Evolutionary conservation across 805 yeast species (phyloP), one percentile per base, ranked within the genome.

Genomic region (Barnettozyma sucrosica): DNA sequence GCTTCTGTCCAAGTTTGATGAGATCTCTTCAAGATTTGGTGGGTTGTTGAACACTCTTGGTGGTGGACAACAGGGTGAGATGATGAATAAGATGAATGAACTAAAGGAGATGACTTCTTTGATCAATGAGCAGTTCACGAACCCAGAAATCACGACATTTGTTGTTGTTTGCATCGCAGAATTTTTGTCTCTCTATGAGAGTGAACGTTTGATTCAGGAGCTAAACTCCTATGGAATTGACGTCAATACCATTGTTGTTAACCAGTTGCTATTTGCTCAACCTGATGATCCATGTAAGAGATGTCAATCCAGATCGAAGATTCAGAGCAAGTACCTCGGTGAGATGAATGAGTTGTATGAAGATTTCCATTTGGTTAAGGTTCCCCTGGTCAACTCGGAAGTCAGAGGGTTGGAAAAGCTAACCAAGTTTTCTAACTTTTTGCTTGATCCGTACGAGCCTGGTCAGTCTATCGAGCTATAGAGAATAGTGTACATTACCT

Each of bases 131-230:
- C 99, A 93, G 66, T 93, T 93, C 72, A 89, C 95, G 57, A 82
- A 93, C 66, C 97, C 99, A 3, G 97, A 93, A 52, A 73, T 93
- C 61, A 93, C 99, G 18, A 93, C 99, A 0, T 86, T 86, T 60
- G 86, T 93, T 28, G 93, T 97, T 70, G 99, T 93, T 39, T 93
- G 99, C 69, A 93, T 93, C 55, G 89, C 97, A 43, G 99, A 93
- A 71, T 93, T 93, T 69, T 75, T 93, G 63, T 90, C 98, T 2
- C 74, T 93, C 42, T 93, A 93, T 67, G 99, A 93, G 69, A 92
- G 98, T 18, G 99, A 93, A 71, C 83, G 99, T 70, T 80, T 93
- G 82, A 87, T 93, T 56, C 99, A 93, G 71, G 99, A 93, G 66
- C 79, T 93, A 65, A 85, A 89, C 69, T 81, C 92, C 46, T 93